These are phyloP conservation scores for Catharanthus roseus DNA, from an alignment of 257 asterid genomes.

Conservation along the genomic window DNA sequence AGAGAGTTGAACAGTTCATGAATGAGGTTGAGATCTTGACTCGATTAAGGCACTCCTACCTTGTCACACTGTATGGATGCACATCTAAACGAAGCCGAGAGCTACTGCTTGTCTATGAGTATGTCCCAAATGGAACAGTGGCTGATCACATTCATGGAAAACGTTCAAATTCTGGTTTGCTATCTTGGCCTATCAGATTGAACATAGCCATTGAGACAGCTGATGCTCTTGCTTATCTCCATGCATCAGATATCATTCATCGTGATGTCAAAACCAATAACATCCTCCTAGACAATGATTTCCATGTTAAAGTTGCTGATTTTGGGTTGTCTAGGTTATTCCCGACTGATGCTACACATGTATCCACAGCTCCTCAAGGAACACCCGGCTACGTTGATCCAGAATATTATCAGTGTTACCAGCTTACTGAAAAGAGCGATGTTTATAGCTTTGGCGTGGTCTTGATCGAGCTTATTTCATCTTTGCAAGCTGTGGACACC, in stretches of 20 bases:
- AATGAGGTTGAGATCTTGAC: constrained; percentile 80
- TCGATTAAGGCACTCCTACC: constrained; percentile 54
- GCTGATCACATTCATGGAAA: constrained; percentile 90
- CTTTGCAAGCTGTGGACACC: constrained; percentile 76
- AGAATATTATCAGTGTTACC: constrained; percentile 85
- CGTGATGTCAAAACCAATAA: constrained; percentile 88
- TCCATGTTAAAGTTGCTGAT: constrained; percentile 92
- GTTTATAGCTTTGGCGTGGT: constrained; percentile 90
- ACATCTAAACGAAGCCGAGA: constrained; percentile 77
- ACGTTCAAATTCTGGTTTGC: constrained; percentile 59
- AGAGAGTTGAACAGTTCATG: constrained; percentile 86
- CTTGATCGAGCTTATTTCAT: constrained; percentile 74
- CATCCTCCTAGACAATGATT: constrained; percentile 76
- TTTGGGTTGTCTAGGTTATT: constrained; percentile 77
- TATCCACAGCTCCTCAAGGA: constrained; percentile 96
- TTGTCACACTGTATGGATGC: constrained; percentile 72
- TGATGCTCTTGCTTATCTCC: constrained; percentile 68
- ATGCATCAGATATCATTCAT: constrained; percentile 60
- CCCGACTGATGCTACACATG: constrained; percentile 72
- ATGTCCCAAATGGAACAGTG: constrained; percentile 74
- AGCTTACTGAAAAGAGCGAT: constrained; percentile 84
- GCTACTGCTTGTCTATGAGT: constrained; percentile 73
- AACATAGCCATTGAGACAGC: constrained; percentile 85
- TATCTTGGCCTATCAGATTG: constrained; percentile 79
- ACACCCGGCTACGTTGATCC: constrained; percentile 97